Percentiles rank a stretch among this genome's conserved stretches.
Conservation (phyloP, 805 yeast species). For the Saccharomycopsis oosterbeekiorum region DNA sequence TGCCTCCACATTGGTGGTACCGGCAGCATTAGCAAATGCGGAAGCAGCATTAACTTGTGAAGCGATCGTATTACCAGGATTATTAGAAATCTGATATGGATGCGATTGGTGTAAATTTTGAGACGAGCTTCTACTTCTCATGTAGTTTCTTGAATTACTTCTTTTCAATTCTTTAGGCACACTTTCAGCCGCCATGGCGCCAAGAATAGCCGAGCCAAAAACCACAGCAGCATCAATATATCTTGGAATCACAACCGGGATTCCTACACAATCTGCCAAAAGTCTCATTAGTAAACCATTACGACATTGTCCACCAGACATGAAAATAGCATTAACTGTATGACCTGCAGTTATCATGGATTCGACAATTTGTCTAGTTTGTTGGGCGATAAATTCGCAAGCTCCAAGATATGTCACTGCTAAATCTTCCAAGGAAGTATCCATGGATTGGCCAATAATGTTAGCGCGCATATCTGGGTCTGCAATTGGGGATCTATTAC, state of each 20-base stretch:
- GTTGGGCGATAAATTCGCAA: conserved; percentile 95
- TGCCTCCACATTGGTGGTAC: conserved; percentile 14
- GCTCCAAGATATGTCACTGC: conserved; percentile 87
- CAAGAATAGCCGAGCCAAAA: conserved; percentile 88
- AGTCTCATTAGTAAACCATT: conserved; percentile 82
- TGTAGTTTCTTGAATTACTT: conserved; percentile 14
- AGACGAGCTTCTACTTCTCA: conserved; percentile 9
- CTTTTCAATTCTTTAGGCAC: conserved; percentile 32
- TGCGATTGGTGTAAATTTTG: not conserved
- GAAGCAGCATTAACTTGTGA: conserved; percentile 24
- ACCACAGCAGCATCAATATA: conserved; percentile 97
- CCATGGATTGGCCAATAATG: conserved; percentile 90
- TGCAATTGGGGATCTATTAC: conserved; percentile 96
- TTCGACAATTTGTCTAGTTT: conserved; percentile 89
- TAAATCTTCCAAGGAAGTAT: conserved; percentile 69
- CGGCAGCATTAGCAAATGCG: conserved; percentile 19
- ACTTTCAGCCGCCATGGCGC: conserved; percentile 84
- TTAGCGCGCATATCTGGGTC: conserved; percentile 90
- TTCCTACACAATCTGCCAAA: conserved; percentile 85
- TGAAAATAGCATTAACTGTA: conserved; percentile 59
- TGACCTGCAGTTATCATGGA: conserved; percentile 79
- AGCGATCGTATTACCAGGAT: conserved; percentile 5
- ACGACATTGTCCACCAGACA: conserved; percentile 96
- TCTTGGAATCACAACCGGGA: conserved; percentile 86
- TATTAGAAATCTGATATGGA: conserved; percentile 2